Evolutionary conservation across 2,329 filamentous ascomycete species (phyloP).

Genomic region (Apiospora koreana): DNA sequence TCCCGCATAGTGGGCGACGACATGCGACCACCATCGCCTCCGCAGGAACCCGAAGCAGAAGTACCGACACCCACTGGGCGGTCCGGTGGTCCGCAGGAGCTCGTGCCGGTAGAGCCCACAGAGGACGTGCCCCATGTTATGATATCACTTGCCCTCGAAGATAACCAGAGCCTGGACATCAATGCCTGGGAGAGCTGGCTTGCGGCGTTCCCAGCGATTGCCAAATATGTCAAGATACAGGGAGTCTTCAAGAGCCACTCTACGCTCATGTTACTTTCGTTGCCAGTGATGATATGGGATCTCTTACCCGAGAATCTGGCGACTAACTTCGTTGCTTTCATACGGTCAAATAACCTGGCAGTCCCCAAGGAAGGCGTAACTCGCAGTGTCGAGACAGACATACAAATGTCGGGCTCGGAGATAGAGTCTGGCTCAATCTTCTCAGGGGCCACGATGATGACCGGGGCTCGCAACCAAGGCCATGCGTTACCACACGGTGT

Average conservation of each 20-base stretch:
- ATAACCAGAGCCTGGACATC: conserved; percentile 57
- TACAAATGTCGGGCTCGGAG: conserved; percentile 20
- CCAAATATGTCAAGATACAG: conserved; percentile 62
- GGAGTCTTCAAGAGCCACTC: conserved; percentile 64
- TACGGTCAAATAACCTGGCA: conserved; percentile 57
- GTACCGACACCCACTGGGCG: conserved; percentile 29
- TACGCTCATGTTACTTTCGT: conserved; percentile 56
- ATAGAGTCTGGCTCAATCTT: conserved; percentile 28
- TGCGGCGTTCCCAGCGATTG: conserved; percentile 54
- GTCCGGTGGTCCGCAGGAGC: conserved; percentile 28
- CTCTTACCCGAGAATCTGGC: conserved; percentile 58
- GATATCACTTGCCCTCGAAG: conserved; percentile 60
- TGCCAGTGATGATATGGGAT: conserved; percentile 63
- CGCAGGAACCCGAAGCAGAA: conserved; percentile 27
- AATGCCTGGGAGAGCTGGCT: conserved; percentile 62
- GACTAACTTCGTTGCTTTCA: conserved; percentile 59
- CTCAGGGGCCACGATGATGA: conserved; percentile 30
- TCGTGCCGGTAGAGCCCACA: conserved; percentile 45
- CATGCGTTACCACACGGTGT: background rate
- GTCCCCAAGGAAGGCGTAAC: conserved; percentile 29
- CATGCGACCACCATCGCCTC: conserved; percentile 39
- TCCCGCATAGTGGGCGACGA: conserved; percentile 39
- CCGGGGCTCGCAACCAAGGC: conserved; percentile 15
- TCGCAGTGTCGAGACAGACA: conserved; percentile 18
- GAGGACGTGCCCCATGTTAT: conserved; percentile 61